phyloP scores from a whole-genome alignment of 2,329 filamentous ascomycete species.

The Akanthomyces muscarius region DNA sequence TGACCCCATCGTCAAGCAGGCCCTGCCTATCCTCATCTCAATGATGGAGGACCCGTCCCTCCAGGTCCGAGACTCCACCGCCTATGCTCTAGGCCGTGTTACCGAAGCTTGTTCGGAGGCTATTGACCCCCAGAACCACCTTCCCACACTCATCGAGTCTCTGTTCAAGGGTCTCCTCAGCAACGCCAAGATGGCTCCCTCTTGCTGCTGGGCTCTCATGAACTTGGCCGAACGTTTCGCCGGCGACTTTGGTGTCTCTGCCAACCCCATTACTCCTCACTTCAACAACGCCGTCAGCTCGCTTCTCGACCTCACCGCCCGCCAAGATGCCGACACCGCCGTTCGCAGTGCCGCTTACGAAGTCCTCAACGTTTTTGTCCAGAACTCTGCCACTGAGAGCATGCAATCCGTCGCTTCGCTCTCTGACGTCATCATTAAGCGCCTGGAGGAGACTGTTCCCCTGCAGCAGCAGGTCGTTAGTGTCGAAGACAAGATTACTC shows the following conservation, averaged over 20 bases:
- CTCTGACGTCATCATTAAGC: slow-evolving; percentile 83
- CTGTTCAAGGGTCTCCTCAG: slow-evolving; percentile 87
- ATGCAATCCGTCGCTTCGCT: slow-evolving; percentile 75
- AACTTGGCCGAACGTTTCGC: slow-evolving; percentile 95
- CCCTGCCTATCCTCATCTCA: slow-evolving; percentile 81
- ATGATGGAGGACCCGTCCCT: slow-evolving; percentile 88
- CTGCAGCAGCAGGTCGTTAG: slow-evolving; percentile 93
- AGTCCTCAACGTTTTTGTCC: slow-evolving; percentile 90
- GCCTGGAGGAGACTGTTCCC: slow-evolving; percentile 82
- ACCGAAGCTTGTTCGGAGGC: slow-evolving; percentile 90
- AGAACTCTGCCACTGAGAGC: slow-evolving; percentile 84
- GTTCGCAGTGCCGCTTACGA: slow-evolving; percentile 95
- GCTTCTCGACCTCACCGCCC: slow-evolving; percentile 79
- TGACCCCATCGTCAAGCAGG: slow-evolving; percentile 93
- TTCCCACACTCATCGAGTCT: slow-evolving; percentile 79
- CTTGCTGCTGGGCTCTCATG: slow-evolving; percentile 99
- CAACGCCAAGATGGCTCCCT: slow-evolving; percentile 94
- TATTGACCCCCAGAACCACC: slow-evolving; percentile 78
- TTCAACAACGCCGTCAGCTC: slow-evolving; percentile 90
- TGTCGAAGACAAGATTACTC: slow-evolving; percentile 89
- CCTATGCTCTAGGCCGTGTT: slow-evolving; percentile 92
- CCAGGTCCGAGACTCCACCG: slow-evolving; percentile 92
- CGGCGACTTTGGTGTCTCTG: slow-evolving; percentile 69
- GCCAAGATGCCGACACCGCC: slow-evolving; percentile 76
- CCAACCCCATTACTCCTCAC: slow-evolving; percentile 84